Base-by-base conservation (phyloP, 148 eudicot species). In the Pouteria glomerata region DNA sequence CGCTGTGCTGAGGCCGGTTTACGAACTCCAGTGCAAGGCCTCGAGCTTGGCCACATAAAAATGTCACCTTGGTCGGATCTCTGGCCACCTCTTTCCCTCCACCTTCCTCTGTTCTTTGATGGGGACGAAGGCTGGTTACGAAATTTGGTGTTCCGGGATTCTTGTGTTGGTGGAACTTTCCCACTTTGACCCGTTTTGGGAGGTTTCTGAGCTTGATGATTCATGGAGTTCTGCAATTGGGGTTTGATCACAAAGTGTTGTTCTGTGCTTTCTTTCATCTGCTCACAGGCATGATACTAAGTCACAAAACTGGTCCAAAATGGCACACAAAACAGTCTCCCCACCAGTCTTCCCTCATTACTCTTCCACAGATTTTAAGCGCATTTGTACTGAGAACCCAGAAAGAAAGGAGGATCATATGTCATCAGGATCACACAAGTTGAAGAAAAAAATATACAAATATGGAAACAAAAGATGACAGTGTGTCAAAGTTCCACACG, bases 71-170 rank as follows among this genome's bases (percentile, higher is more conserved):
- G 90, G 64, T 87, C 91, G 0, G 83, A 78, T 69, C 83, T 87
- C 69, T 87, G 80, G 67, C 84, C 86, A 23, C 86, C 88, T 59
- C 88, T 76, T 33, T 88, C 80, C 65, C 91, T 81, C 72, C 91
- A 82, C 75, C 91, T 82, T 14, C 88, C 88, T 73, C 87, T 73
- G 66, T 77, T 87, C 62, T 77, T 87, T 11, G 87, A 73, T 11
- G 83, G 83, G 23, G 86, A 80, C 55, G 86, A 78, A 35, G 68
- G 19, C 31, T 72, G 86, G 68, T 58, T 79, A 42, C 74, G 69
- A 64, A 74, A 4, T 29, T 82, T 66, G 57, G 57, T 73, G 30
- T 79, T 77, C 51, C 66, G 47, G 73, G 78, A 14, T 63, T 80
- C 84, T 71, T 80, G 84, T 21, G 19, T 59, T 26, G 82, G 83